phyloP scores from a whole-genome alignment of 2,329 filamentous ascomycete genomes.

The Calonectria hongkongensis region DNA sequence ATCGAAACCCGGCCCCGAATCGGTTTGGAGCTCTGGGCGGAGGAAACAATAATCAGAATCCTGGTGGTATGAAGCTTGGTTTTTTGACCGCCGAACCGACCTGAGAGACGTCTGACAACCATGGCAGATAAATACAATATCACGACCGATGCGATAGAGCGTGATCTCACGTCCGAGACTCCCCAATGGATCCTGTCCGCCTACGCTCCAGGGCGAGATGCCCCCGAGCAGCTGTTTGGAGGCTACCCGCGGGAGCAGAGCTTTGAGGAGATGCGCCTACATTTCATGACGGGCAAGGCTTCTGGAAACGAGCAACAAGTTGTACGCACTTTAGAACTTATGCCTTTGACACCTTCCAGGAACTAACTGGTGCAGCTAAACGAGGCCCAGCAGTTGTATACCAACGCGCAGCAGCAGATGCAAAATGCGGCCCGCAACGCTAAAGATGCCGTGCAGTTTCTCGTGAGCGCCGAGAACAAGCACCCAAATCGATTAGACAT shows the following conservation, averaged over 20 bases:
- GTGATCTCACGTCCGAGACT: slow-evolving; percentile 81
- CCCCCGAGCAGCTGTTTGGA: slow-evolving; percentile 89
- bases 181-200: slow-evolving; percentile 91
- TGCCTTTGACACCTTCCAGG: background rate
- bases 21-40: slow-evolving; percentile 73
- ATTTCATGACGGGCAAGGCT: slow-evolving; percentile 78
- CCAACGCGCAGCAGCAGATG: slow-evolving; percentile 82
- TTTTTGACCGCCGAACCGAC: background rate
- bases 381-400: slow-evolving; percentile 77
- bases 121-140: slow-evolving; percentile 68
- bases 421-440: slow-evolving; percentile 81
- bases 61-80: slow-evolving; percentile 42
- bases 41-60: slow-evolving; percentile 49
- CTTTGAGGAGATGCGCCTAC: slow-evolving; percentile 88
- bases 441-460: slow-evolving; percentile 82
- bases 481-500: slow-evolving; percentile 86
- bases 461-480: slow-evolving; percentile 78
- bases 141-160: slow-evolving; percentile 75
- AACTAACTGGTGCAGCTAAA: slow-evolving; percentile 68
- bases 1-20: slow-evolving; percentile 65
- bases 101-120: slow-evolving; percentile 41
- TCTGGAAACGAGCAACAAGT: slow-evolving; percentile 75
- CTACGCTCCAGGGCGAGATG: slow-evolving; percentile 86
- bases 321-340: slow-evolving; percentile 60
- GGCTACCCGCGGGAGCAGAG: slow-evolving; percentile 88